Percentiles rank a stretch among this genome's conserved stretches.
phyloP scores from a whole-genome alignment of 345 rosid species.

The Microcos paniculata region DNA sequence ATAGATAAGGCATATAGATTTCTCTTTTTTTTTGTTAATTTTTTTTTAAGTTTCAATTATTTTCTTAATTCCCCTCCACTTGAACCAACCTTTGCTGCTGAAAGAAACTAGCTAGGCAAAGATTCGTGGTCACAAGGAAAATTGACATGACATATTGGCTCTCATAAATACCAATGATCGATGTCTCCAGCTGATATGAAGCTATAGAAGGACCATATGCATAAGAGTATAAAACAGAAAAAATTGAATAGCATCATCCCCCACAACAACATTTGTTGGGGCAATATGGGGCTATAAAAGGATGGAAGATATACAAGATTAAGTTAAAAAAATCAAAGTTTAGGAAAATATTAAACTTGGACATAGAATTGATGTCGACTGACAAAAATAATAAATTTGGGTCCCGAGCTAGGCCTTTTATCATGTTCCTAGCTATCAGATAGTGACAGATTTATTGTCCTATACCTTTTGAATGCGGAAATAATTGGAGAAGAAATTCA shows the following conservation, averaged over 20 bases:
- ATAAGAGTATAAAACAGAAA: neutral
- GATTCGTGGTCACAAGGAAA: neutral
- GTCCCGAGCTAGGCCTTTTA: neutral
- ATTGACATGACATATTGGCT: neutral
- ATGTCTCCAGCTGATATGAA: neutral
- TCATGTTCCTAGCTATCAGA: neutral
- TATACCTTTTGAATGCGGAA: neutral
- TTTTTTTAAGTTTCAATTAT: neutral
- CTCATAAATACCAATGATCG: neutral
- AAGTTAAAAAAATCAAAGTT: neutral
- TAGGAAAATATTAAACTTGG: neutral
- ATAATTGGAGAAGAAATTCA: neutral
- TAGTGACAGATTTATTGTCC: neutral
- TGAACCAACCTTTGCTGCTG: neutral
- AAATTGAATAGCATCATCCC: neutral
- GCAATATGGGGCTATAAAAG: neutral
- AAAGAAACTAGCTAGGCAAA: neutral
- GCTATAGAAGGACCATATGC: neutral
- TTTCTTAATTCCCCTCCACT: neutral
- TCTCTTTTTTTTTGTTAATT: neutral
- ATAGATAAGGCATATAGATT: too few species aligned
- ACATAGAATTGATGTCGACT: neutral
- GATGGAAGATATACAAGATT: neutral
- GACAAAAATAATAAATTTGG: neutral
- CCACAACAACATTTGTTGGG: neutral